Evolutionary conservation across 768 basidiomycete genomes (phyloP).

Genomic region (Tulasnella sp.): DNA sequence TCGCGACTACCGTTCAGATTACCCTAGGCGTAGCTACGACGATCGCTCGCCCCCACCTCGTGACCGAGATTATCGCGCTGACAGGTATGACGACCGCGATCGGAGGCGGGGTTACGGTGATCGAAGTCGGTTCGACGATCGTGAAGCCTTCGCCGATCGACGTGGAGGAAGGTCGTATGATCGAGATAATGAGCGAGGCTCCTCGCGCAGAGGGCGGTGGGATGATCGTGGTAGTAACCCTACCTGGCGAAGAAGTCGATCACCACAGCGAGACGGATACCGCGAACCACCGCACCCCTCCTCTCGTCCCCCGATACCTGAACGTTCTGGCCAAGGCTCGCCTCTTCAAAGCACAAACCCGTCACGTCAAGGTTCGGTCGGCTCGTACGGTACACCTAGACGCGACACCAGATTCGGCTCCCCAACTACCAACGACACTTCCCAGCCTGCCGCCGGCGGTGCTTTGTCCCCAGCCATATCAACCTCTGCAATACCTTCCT

Average conservation of each 20-base stretch:
- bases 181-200: conserved; percentile 8
- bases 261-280: background rate
- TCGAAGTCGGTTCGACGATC: conserved; percentile 45
- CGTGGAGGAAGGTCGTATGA: conserved; percentile 16
- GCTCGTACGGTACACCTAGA: background rate
- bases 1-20: conserved; percentile 2
- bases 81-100: conserved; percentile 49
- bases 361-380: background rate
- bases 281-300: background rate
- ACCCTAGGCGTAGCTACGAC: background rate
- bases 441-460: background rate
- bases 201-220: conserved; percentile 20
- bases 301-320: background rate
- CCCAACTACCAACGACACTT: background rate
- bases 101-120: conserved; percentile 33
- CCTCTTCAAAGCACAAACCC: background rate
- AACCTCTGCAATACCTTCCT: background rate
- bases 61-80: conserved; percentile 38
- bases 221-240: background rate
- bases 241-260: conserved; percentile 18
- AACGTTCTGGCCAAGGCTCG: background rate
- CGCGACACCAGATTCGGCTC: background rate
- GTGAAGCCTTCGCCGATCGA: conserved; percentile 60
- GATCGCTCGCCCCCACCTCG: background rate
- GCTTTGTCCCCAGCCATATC: background rate